These are phyloP conservation scores for Pochonia chlamydosporia DNA, from an alignment of 2,329 filamentous ascomycete species.

Conservation along the genomic window DNA sequence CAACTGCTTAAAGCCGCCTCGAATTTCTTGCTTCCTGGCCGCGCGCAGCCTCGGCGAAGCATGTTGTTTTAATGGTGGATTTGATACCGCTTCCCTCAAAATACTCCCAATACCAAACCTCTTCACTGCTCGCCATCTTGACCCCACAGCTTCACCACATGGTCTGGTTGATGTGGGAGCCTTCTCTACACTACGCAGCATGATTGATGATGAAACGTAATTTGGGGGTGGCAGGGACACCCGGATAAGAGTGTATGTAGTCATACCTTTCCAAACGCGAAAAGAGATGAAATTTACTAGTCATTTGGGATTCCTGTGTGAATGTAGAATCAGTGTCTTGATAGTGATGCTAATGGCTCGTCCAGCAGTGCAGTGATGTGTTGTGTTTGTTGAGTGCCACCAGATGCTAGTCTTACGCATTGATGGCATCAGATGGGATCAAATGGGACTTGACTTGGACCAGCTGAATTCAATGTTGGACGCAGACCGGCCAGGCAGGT, in stretches of 20 bases:
- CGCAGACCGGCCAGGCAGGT: too few relatives aligned
- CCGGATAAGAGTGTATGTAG: conserved; percentile 18
- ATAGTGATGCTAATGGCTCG: background rate
- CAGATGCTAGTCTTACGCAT: too few relatives aligned
- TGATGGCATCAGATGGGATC: too few relatives aligned
- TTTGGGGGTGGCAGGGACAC: conserved; percentile 13
- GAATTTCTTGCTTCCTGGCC: background rate
- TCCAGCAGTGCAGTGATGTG: too few relatives aligned
- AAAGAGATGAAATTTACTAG: conserved; percentile 15
- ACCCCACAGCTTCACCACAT: conserved; percentile 2
- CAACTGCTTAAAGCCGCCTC: background rate
- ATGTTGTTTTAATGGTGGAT: conserved; percentile 14
- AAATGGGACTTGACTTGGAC: too few relatives aligned
- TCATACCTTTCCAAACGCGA: conserved; percentile 14
- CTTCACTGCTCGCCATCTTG: conserved; percentile 11
- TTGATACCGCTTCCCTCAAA: conserved; percentile 12
- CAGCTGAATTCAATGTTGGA: too few relatives aligned
- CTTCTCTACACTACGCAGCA: conserved; percentile 14
- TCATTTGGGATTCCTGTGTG: background rate
- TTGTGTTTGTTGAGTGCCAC: background rate
- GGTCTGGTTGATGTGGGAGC: conserved; percentile 6
- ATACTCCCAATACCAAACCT: conserved; percentile 12
- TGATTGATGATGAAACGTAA: conserved; percentile 15
- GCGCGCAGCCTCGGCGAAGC: conserved; percentile 9
- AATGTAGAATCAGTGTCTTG: background rate